Conservation (phyloP, 768 basidiomycete genomes). For the Agaricus subrufescens region DNA sequence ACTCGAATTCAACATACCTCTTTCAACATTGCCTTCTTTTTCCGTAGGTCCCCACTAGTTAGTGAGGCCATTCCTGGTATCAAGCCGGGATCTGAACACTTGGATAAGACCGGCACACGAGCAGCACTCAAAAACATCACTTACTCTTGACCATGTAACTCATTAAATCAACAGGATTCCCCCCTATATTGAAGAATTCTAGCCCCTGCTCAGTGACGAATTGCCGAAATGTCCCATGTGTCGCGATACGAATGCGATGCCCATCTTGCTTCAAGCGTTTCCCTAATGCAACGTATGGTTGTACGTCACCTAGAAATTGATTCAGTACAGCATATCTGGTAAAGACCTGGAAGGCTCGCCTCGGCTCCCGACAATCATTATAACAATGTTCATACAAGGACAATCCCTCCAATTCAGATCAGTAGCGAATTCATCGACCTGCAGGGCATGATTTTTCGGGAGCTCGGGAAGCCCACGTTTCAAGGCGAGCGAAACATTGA, state of each 20-base stretch:
- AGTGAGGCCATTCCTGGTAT: constrained; percentile 55
- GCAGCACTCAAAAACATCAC: constrained; percentile 11
- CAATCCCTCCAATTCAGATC: constrained; percentile 17
- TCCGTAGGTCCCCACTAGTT: constrained; percentile 55
- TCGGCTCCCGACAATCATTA: constrained; percentile 65
- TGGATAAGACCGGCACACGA: constrained; percentile 5
- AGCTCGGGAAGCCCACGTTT: constrained; percentile 47
- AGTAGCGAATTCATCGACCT: constrained; percentile 47
- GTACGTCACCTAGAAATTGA: constrained; percentile 48
- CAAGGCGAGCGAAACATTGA: constrained; percentile 42
- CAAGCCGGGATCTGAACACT: constrained; percentile 50
- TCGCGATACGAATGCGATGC: constrained; percentile 58
- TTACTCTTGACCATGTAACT: constrained; percentile 70
- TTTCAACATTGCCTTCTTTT: constrained; percentile 53
- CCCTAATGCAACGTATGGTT: constrained; percentile 60
- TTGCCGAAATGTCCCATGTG: constrained; percentile 53
- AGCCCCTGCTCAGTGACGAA: constrained; percentile 48
- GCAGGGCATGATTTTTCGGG: constrained; percentile 37
- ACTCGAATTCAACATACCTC: constrained; percentile 25
- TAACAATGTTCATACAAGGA: constrained; percentile 50
- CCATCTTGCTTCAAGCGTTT: constrained; percentile 41
- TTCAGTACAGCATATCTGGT: not conserved
- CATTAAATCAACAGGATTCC: constrained; percentile 62
- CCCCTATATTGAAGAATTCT: constrained; percentile 60
- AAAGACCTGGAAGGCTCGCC: constrained; percentile 27